Evolutionary conservation across 257 asterid genomes (phyloP), one percentile per base, ranked within the genome.

Genomic region (Ehretia macrophylla): DNA sequence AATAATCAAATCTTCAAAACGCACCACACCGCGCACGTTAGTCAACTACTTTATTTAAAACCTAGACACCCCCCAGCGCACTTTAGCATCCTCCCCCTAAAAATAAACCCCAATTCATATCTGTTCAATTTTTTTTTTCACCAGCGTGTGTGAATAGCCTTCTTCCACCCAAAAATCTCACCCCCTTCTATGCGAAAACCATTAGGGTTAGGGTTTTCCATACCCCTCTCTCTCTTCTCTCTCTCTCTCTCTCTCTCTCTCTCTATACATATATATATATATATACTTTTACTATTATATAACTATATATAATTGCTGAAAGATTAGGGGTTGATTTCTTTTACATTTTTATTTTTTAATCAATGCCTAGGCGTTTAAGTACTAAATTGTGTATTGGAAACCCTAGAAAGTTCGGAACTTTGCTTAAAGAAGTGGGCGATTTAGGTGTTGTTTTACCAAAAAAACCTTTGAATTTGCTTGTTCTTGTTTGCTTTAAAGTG

Each of bases 121-220:
- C 75, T 69, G 45, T 63, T 66, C 71, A 59, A 64, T 64, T 55
- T 65, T 62, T 56, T 27, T 44, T 70, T 68, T 37, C 56, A 63
- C 48, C n/a, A 1, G 12, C 11, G 14, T 42, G 47, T 42, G 47
- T 42, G 47, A 42, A 42, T 42, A 42, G 8, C 71, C 87, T 70
- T 65, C 72, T 61, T 65, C 74, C 58, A 60, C 73, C 58, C n/a
- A 66, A 59, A 81, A 63, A 18, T 37, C 63, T 14, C 23, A 37
- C 46, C 17, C 17, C 32, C 2, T 49, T 14, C 14, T 40, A 32
- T 54, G 35, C 32, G 32, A 47, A 38, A 65, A 42, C 47, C 47
- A 60, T 56, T 58, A 67, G 79, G 78, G 79, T 64, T 73, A 67
- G 86, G 82, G 82, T 71, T 79, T 71, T 75, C 12, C 23, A 50